Conservation (phyloP, 768 basidiomycete genomes). For the Piloderma croceum region DNA sequence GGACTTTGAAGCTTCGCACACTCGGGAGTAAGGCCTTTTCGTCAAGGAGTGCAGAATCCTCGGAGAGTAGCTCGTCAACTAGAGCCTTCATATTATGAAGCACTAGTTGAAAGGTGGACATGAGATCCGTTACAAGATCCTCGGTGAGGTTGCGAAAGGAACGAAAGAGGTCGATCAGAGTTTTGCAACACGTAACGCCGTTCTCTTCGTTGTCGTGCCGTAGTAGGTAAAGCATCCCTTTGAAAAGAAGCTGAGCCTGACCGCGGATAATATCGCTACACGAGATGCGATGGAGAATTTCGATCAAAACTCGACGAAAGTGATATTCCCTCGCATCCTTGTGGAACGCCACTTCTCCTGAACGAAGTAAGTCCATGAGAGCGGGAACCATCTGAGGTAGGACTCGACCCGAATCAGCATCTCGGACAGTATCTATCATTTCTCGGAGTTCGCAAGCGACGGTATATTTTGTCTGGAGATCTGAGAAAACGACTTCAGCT, state of each 20-base stretch:
- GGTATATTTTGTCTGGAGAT: constrained; percentile 62
- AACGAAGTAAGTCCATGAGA: constrained; percentile 64
- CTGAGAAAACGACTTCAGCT: constrained; percentile 28
- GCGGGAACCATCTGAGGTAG: constrained; percentile 70
- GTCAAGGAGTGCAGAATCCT: constrained; percentile 53
- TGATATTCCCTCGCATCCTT: constrained; percentile 69
- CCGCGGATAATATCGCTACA: constrained; percentile 71
- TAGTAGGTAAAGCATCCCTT: constrained; percentile 77
- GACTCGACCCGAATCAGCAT: constrained; percentile 64
- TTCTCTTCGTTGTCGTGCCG: constrained; percentile 95
- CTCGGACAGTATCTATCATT: constrained; percentile 73
- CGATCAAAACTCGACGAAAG: constrained; percentile 82
- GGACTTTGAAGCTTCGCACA: constrained; percentile 85
- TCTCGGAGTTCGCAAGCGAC: constrained; percentile 78
- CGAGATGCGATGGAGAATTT: constrained; percentile 86
- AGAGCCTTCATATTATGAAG: constrained; percentile 69
- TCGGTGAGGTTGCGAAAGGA: constrained; percentile 68
- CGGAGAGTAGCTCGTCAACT: constrained; percentile 70
- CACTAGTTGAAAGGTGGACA: constrained; percentile 72
- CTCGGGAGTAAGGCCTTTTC: constrained; percentile 57
- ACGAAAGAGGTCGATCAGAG: constrained; percentile 82
- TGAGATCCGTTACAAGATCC: constrained; percentile 71
- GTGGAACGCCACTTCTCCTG: constrained; percentile 59
- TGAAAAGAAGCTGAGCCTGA: constrained; percentile 62
- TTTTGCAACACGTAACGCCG: constrained; percentile 85